A percentile compares a stretch with the other conserved stretches of the same genome.
Evolutionary conservation across 495 filamentous ascomycete species (phyloP).

Genomic region (Penicillium atrosanguineum): DNA sequence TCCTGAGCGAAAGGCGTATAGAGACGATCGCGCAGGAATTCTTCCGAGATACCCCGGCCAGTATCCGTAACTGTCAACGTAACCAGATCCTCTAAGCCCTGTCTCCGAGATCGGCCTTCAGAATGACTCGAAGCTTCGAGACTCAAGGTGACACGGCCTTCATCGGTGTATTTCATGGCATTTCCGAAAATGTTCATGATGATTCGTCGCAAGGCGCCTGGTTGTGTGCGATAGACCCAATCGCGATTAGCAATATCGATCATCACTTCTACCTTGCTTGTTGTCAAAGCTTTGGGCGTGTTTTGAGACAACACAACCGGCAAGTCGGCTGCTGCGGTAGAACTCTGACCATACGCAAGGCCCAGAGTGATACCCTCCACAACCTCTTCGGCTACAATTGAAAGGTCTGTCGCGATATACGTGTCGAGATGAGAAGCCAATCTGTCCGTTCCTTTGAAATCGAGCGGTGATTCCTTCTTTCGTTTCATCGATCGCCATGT

Average conservation of each 20-base stretch:
- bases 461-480: conserved; percentile 27
- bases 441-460: conserved; percentile 31
- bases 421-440: conserved; percentile 43
- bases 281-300: background rate
- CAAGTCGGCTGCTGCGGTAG: conserved; percentile 25
- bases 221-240: conserved; percentile 66
- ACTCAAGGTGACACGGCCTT: conserved; percentile 62
- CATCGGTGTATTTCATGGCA: conserved; percentile 73
- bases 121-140: conserved; percentile 47
- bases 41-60: conserved; percentile 70
- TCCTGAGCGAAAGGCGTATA: conserved; percentile 79
- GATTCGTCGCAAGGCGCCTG: conserved; percentile 69
- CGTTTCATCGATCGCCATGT: conserved; percentile 41
- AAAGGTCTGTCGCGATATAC: conserved; percentile 43
- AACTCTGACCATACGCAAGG: conserved; percentile 39
- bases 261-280: conserved; percentile 52
- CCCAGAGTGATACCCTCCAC: conserved; percentile 55
- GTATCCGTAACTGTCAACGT: conserved; percentile 62
- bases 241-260: conserved; percentile 61
- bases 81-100: conserved; percentile 37
- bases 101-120: conserved; percentile 31
- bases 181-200: conserved; percentile 85
- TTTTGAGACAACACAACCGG: conserved; percentile 20
- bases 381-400: conserved; percentile 47
- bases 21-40: conserved; percentile 65